Base-by-base conservation (phyloP, 805 yeast genomes). In the Saccharomycopsis capsularis region DNA sequence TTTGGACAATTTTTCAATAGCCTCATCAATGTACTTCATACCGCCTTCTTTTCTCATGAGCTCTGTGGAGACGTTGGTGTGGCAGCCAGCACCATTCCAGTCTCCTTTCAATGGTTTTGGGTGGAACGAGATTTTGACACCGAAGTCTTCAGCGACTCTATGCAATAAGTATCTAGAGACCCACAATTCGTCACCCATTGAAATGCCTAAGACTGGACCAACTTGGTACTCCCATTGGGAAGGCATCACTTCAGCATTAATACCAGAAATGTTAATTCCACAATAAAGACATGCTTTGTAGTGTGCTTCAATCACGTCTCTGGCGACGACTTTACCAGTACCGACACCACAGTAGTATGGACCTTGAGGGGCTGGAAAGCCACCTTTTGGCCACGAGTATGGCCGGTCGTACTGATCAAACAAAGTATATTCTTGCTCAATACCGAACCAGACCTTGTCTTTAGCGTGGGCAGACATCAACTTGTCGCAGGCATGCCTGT, bases 261-360 rank as follows among this genome's bases (percentile, higher is more conserved):
- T 90, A 76, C 99, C 99, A 48, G 95, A 85, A 59, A 91, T 82
- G 66, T 77, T 74, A 60, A 93, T 69, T 64, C 97, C 97, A 57
- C 98, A 83, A 68, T 87, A 84, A 57, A 93, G 76, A 76, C 97
- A 90, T 55, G 99, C 99, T 70, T 95, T 82, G 85, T 93, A 93
- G 76, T 93, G 99, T 52, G 99, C 98, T 78, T 93, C 99, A 61
- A 93, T 89, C 50, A 93, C 89, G 68, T 93, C 99, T 75, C 99
- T 82, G 64, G 98, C 96, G 69, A 84, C 88, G 56, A 91, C 99
- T 75, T 88, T 90, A 66, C 97, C 96, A 62, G 96, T 79, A 74
- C 99, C 99, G 58, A 93, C 99, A 82, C 99, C 99, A 78, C 99
- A 93, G 82, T 93, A 93, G 85, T 93, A 93, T 55, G 99, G 99